These are phyloP conservation scores for Cutaneotrichosporon sp. DNA, from an alignment of 1,284 basidiomycete genomes.

Conservation along the genomic window DNA sequence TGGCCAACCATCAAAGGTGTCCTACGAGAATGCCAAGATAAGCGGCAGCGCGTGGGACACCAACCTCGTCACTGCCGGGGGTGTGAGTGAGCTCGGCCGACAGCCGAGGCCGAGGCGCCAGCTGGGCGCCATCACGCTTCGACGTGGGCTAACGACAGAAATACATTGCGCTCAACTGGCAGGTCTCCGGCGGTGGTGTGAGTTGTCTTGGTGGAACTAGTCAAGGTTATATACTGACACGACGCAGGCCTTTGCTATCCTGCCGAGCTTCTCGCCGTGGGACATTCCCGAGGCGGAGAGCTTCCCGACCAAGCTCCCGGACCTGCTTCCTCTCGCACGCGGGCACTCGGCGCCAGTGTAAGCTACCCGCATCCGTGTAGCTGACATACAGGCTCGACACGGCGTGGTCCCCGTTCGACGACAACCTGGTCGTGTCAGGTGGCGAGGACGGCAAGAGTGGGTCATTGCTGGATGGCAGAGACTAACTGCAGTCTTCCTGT, in stretches of 20 bases:
- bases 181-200: slow-evolving; percentile 81
- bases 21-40: slow-evolving; percentile 85
- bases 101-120: background rate
- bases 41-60: slow-evolving; percentile 93
- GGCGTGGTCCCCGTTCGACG: slow-evolving; percentile 92
- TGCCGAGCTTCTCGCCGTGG: slow-evolving; percentile 77
- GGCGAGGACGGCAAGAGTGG: slow-evolving; percentile 81
- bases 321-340: slow-evolving; percentile 85
- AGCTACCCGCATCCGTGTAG: background rate
- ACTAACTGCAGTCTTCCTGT: slow-evolving; percentile 60
- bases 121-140: background rate
- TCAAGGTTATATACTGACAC: background rate
- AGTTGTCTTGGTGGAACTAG: slow-evolving; percentile 11
- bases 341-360: slow-evolving; percentile 55
- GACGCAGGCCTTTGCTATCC: slow-evolving; percentile 83
- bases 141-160: slow-evolving; percentile 19
- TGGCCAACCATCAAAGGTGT: slow-evolving; percentile 73
- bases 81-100: slow-evolving; percentile 51
- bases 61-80: slow-evolving; percentile 83
- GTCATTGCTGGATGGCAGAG: background rate
- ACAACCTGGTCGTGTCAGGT: slow-evolving; percentile 79
- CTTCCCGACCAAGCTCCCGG: slow-evolving; percentile 77
- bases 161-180: slow-evolving; percentile 72
- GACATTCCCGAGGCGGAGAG: slow-evolving; percentile 50
- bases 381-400: slow-evolving; percentile 78